A percentile compares a stretch with the other conserved stretches of the same genome.
phyloP scores from a whole-genome alignment of 371 early-diverging fungal species.

The Zopfochytrium polystomum region DNA sequence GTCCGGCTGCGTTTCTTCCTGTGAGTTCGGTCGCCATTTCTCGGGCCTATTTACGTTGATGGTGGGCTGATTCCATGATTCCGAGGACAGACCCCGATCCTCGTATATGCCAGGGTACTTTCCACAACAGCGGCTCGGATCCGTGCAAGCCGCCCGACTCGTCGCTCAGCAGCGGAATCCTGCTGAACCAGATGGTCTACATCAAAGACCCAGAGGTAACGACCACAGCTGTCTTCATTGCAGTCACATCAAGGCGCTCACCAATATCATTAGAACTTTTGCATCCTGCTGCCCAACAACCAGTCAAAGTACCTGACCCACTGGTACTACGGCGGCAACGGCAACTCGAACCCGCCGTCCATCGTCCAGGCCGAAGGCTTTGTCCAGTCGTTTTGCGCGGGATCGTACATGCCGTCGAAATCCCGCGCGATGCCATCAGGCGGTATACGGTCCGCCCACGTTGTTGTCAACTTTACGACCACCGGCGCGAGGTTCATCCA shows the following conservation, averaged over 20 bases:
- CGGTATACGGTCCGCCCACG: slow-evolving; percentile 27
- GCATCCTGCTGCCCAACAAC: slow-evolving; percentile 29
- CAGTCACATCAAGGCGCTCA: neutral
- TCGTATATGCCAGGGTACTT: neutral
- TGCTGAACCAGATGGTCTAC: slow-evolving; percentile 12
- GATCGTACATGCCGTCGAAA: slow-evolving; percentile 27
- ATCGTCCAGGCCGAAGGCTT: slow-evolving; percentile 33
- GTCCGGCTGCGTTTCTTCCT: neutral
- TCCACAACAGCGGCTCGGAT: neutral
- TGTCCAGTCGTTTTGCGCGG: slow-evolving; percentile 29
- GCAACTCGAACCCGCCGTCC: slow-evolving; percentile 14
- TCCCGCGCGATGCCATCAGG: slow-evolving; percentile 10
- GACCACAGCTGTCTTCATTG: neutral
- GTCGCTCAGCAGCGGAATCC: neutral
- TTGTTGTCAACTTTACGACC: slow-evolving; percentile 10
- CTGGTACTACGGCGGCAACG: slow-evolving; percentile 23
- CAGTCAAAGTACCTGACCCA: slow-evolving; percentile 7
- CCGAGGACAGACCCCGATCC: neutral
- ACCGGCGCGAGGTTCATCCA: slow-evolving; percentile 21
- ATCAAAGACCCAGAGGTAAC: slow-evolving; percentile 15
- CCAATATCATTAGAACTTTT: slow-evolving; percentile 22
- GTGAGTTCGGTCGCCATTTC: neutral
- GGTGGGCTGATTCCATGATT: neutral
- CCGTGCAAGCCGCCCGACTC: slow-evolving; percentile 10
- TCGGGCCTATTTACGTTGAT: neutral